Base-by-base conservation (phyloP, 2,329 filamentous ascomycete genomes). In the Zymoseptoria tritici region DNA sequence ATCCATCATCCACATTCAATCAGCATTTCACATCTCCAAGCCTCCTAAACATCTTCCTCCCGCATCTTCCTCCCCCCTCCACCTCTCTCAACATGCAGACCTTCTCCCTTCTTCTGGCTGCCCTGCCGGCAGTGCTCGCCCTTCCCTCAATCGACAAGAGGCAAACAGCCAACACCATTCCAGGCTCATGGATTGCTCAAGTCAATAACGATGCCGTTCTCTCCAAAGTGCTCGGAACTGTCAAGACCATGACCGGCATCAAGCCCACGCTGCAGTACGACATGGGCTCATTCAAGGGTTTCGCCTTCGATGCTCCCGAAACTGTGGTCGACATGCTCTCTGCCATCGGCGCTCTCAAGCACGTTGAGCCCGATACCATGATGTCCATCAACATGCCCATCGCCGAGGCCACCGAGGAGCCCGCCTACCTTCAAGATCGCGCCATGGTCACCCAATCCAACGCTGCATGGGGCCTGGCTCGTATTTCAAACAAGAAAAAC, bases 361-460 rank as follows among this genome's bases (percentile, higher is more conserved):
- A 72, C 67, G 71, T 77, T 54, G 74, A 77, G 68, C 71, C 74
- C 58, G 75, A 77, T 60, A 73, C 71, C 59, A 63, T 72, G 53
- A 68, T 77, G 59, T 70, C 68, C 57, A 67, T 71, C 50, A 69
- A 68, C 60, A 71, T 56, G 24, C 64, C 64, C 49, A 53, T 64
- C 22, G 49, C 29, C 9, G 31, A 11, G 9, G 16, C 19, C 20
- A n/a, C 11, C 26, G 21, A 21, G 19, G 26, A 53, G 21, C 51
- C 51, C 21, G 42, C 56, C 49, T 49, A 61, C 31, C 51, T 24
- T 13, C n/a, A 24, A 11, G 13, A 26, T 8, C 61, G 61, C 51
- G 61, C 64, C 52, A 54, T 63, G 16, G 57, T 57, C n/a, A 54
- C 57, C 6, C 67, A 69, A 54, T 61, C 57, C 52, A 36, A 52